Evolutionary conservation across 2,329 filamentous ascomycete species (phyloP).

Genomic region (Biscogniauxia marginata): DNA sequence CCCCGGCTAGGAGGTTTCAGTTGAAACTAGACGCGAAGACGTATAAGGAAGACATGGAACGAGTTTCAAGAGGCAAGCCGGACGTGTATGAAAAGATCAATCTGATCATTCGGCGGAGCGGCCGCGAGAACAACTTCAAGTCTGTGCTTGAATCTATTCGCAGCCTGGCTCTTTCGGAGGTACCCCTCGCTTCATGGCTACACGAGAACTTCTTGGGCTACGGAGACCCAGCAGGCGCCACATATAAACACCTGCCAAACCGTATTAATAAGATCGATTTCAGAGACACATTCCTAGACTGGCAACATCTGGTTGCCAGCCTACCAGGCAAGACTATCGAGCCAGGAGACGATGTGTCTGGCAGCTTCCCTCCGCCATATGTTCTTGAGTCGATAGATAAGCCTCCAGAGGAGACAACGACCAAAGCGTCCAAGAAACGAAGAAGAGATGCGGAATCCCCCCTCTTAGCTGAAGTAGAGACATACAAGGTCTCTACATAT

Average conservation of each 20-base stretch:
- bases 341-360: constrained; percentile 66
- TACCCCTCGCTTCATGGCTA: constrained; percentile 85
- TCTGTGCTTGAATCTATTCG: constrained; percentile 89
- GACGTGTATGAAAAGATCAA: constrained; percentile 86
- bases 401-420: constrained; percentile 46
- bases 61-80: constrained; percentile 61
- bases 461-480: constrained; percentile 61
- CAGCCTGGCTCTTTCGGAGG: constrained; percentile 78
- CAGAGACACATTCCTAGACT: constrained; percentile 91
- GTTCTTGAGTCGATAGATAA: constrained; percentile 68
- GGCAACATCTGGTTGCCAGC: constrained; percentile 89
- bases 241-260: constrained; percentile 79
- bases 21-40: constrained; percentile 77
- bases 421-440: constrained; percentile 79
- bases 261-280: constrained; percentile 80
- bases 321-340: constrained; percentile 86
- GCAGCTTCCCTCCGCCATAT: constrained; percentile 84
- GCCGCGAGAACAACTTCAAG: constrained; percentile 96
- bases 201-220: constrained; percentile 98
- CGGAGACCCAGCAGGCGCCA: constrained; percentile 85
- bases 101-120: constrained; percentile 75
- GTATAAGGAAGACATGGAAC: constrained; percentile 75
- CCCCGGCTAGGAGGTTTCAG: constrained; percentile 67
- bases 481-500: constrained; percentile 84
- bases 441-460: constrained; percentile 73